Evolutionary conservation across 208 protist species (phyloP).

Genomic region (Endotrypanum monterogeii): DNA sequence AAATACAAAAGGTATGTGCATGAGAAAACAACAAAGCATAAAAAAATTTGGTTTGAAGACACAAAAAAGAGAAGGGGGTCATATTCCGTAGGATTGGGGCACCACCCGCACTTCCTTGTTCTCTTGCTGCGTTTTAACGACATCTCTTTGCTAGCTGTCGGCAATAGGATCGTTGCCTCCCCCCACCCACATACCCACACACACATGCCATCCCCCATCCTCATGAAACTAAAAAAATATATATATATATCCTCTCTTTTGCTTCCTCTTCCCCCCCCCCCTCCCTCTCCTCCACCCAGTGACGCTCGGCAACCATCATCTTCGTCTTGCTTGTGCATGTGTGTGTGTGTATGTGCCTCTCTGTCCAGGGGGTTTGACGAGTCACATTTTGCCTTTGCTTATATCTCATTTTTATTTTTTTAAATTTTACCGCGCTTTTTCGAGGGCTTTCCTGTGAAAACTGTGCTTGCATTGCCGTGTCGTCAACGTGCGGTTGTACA

Average conservation of each 20-base stretch:
- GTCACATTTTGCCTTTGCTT: neutral
- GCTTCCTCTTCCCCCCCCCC: neutral
- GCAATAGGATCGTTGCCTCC: too few species aligned
- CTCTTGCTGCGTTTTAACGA: too few species aligned
- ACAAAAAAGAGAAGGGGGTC: too few species aligned
- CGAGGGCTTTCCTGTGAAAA: neutral
- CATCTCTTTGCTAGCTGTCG: too few species aligned
- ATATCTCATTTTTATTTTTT: conserved; percentile 4
- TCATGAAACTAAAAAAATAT: neutral
- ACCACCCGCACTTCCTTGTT: too few species aligned
- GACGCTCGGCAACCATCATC: neutral
- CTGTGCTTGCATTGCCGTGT: too few species aligned
- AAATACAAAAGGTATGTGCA: too few species aligned
- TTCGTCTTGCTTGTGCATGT: neutral
- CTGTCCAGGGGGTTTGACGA: neutral
- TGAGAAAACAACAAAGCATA: too few species aligned
- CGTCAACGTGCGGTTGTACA: too few species aligned
- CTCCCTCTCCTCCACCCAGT: too few species aligned
- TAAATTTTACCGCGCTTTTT: neutral
- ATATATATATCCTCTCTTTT: neutral
- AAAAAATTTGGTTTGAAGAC: too few species aligned
- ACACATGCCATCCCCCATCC: neutral
- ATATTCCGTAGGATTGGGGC: too few species aligned
- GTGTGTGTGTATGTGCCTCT: neutral
- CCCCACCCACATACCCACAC: neutral